A percentile compares a stretch with the other conserved stretches of the same genome.
These are phyloP conservation scores for Aschersonia sp. DNA, from an alignment of 2,329 filamentous ascomycete species.

Conservation along the genomic window DNA sequence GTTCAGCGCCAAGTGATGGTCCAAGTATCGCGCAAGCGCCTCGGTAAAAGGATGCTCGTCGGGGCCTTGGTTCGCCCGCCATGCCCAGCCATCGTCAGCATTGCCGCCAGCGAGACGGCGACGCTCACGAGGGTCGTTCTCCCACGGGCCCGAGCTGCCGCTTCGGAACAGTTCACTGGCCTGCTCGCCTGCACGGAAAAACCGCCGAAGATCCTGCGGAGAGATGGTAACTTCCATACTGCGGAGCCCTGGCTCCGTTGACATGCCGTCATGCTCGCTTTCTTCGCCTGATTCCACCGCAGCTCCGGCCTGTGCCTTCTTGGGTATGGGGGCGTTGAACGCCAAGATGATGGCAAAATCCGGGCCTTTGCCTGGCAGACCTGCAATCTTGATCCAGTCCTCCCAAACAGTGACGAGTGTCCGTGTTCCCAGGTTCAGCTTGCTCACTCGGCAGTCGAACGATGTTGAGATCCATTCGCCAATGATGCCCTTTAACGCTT, in stretches of 20 bases:
- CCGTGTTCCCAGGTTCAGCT: constrained; percentile 32
- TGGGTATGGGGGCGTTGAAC: constrained; percentile 27
- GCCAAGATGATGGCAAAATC: constrained; percentile 37
- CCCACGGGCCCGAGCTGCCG: constrained; percentile 10
- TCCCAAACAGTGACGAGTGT: constrained; percentile 36
- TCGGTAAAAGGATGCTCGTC: constrained; percentile 28
- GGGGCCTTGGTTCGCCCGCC: constrained; percentile 18
- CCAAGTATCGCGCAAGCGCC: constrained; percentile 33
- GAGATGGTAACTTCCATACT: constrained; percentile 38
- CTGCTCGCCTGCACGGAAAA: constrained; percentile 25
- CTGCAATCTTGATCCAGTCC: constrained; percentile 29
- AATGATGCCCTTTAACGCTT: constrained; percentile 32
- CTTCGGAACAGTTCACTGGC: constrained; percentile 1
- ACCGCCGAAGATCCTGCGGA: constrained; percentile 29
- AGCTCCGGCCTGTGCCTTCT: neutral
- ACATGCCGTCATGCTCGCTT: constrained; percentile 6
- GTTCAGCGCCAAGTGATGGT: constrained; percentile 37
- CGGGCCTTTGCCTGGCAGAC: constrained; percentile 17
- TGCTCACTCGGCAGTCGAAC: constrained; percentile 41
- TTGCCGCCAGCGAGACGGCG: constrained; percentile 30
- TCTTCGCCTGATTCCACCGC: constrained; percentile 5
- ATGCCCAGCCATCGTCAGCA: constrained; percentile 37
- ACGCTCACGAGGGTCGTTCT: constrained; percentile 20
- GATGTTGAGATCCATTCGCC: constrained; percentile 34
- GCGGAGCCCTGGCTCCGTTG: constrained; percentile 15